A percentile compares a stretch with the other conserved stretches of the same genome.
phyloP scores from a whole-genome alignment of 345 rosid genomes.

The Noccaea caerulescens region DNA sequence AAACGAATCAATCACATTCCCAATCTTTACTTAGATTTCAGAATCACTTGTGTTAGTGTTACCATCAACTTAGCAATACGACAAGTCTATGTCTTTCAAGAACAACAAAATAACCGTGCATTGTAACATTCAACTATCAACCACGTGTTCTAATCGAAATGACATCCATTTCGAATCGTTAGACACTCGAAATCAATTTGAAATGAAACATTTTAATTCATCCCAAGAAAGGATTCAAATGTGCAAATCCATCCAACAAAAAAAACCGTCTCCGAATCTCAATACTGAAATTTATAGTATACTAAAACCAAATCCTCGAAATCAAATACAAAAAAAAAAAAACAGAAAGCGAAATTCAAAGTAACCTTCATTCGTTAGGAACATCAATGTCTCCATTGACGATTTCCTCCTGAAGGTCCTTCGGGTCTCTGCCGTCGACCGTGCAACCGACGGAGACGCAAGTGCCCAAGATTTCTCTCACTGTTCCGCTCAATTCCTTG shows the following conservation, averaged over 20 bases:
- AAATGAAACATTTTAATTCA: constrained; percentile 1
- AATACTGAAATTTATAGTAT: constrained; percentile 20
- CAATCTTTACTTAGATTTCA: too few species aligned
- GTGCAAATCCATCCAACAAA: constrained; percentile 12
- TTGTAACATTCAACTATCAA: too few species aligned
- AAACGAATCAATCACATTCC: neutral
- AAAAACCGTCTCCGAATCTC: constrained; percentile 10
- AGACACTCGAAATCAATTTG: neutral
- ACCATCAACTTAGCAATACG: too few species aligned
- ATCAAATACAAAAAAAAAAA: neutral
- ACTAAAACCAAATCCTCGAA: constrained; percentile 30
- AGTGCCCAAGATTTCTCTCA: constrained; percentile 65
- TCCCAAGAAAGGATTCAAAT: constrained; percentile 25
- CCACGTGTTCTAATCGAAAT: too few species aligned
- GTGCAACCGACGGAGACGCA: constrained; percentile 71
- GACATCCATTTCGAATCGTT: neutral
- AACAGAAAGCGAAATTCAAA: neutral
- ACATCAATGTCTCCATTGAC: constrained; percentile 55
- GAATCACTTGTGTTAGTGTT: too few species aligned
- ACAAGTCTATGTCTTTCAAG: too few species aligned
- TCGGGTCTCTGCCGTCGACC: constrained; percentile 62
- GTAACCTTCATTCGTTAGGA: constrained; percentile 47
- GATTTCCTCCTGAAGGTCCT: constrained; percentile 61
- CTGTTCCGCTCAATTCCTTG: constrained; percentile 59
- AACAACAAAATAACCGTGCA: too few species aligned